A percentile compares a stretch with the other conserved stretches of the same genome.
Conservation (phyloP, 768 basidiomycete species). For the Solioccasus polychromus region DNA sequence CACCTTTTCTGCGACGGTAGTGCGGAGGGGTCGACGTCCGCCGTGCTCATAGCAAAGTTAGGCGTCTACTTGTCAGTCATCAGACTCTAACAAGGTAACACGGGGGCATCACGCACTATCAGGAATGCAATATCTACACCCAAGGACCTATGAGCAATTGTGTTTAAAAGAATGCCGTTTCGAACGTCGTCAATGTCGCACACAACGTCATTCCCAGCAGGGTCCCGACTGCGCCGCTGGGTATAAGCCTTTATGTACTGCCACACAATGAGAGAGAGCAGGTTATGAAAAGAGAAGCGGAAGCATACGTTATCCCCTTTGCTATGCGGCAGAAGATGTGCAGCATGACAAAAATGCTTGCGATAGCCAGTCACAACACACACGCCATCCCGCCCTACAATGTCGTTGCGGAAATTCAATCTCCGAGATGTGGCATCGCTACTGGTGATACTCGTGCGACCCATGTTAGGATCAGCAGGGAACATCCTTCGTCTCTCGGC, state of each 20-base stretch:
- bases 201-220: not conserved
- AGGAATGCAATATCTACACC: not conserved
- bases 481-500: not conserved
- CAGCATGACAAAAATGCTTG: not conserved
- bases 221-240: not conserved
- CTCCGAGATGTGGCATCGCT: not conserved
- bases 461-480: constrained; percentile 1
- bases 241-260: constrained; percentile 5
- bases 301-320: constrained; percentile 2
- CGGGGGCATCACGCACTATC: not conserved
- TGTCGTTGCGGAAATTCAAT: not conserved
- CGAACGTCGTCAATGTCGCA: not conserved
- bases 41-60: too few species aligned
- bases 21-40: not conserved
- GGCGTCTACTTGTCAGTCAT: too few species aligned
- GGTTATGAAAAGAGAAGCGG: not conserved
- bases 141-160: not conserved
- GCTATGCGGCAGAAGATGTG: constrained; percentile 7
- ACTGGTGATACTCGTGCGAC: not conserved
- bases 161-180: constrained; percentile 4
- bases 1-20: not conserved
- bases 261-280: not conserved
- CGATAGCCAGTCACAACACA: not conserved
- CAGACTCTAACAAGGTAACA: not conserved
- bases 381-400: not conserved